Evolutionary conservation across 805 yeast genomes (phyloP), one percentile per base, ranked within the genome.

Genomic region (Suhomyces sp.): DNA sequence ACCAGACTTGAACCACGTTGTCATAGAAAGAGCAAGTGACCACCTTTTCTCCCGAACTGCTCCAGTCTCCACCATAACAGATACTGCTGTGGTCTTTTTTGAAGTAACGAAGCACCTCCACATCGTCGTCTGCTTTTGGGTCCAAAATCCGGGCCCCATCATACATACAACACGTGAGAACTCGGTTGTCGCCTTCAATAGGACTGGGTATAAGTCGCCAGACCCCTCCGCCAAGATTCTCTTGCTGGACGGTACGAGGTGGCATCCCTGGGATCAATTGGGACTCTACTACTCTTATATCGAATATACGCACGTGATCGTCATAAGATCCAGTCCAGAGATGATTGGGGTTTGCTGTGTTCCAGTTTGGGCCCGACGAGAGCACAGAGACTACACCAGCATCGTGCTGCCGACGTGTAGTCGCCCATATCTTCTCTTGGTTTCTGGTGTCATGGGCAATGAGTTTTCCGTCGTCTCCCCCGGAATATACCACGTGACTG

Each of bases 41-140:
- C 6, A 87, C 80, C 4, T 65, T 58, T 1, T 67, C 66, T 6
- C 76, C 82, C 4, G 75, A 74, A 1, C 63, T 61, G 12, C 76
- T 68, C 96, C 97, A 92, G 63, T 88, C 97, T 4, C 96, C 97
- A 0, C 98, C 99, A 62, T 93, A 93, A 50, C 93, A 92, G 90
- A 94, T 93, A 53, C 97, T 89, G 47, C 84, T 85, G 64, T 93
- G 98, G 27, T 86, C 87, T 10, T 78, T 77, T 61, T 85, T 85
- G 63, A 81, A 79, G 51, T 76, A 78, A 22, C 73, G 71, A 2
- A 53, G 39, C 6, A 73, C 73, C 15, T 54, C 66, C 62, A 49
- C 80, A 6, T 46, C 48, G n/a, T 56, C 57, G 5, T 54, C 60
- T 1, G 25, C 46, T 4, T 33, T 47, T 2, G 63, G 61, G 9